phyloP scores from a whole-genome alignment of 805 yeast species.

The Candida yuanshanica region DNA sequence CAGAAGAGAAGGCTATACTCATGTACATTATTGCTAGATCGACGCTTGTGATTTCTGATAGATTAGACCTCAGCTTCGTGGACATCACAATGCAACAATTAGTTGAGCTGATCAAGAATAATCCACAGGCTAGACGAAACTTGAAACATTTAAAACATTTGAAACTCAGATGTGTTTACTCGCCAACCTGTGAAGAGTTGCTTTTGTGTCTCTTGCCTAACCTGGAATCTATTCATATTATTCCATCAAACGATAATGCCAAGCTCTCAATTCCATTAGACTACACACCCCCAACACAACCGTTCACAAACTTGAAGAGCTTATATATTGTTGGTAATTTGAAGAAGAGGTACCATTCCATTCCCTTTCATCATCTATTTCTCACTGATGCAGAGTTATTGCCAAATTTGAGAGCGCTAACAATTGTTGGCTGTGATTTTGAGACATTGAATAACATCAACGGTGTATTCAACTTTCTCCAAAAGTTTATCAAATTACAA shows the following conservation, averaged over 20 bases:
- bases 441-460: constrained; percentile 9
- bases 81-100: constrained; percentile 14
- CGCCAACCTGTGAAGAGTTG: constrained; percentile 15
- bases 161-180: constrained; percentile 14
- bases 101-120: constrained; percentile 5
- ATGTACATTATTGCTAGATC: constrained; percentile 9
- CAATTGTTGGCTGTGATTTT: constrained; percentile 21
- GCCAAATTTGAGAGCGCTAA: constrained; percentile 14
- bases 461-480: constrained; percentile 20
- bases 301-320: constrained; percentile 8
- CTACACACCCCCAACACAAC: neutral
- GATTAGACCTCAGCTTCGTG: constrained; percentile 12
- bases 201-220: constrained; percentile 12
- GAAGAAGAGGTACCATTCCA: constrained; percentile 10
- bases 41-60: constrained; percentile 3
- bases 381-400: constrained; percentile 5
- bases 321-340: constrained; percentile 16
- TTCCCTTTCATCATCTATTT: constrained; percentile 20
- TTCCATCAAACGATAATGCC: constrained; percentile 3
- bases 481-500: constrained; percentile 14
- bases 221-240: constrained; percentile 13
- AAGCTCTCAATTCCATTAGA: constrained; percentile 4
- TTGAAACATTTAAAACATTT: constrained; percentile 4
- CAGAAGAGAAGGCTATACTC: constrained; percentile 18
- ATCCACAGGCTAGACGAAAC: neutral